Base-by-base conservation (phyloP, 2,329 filamentous ascomycete species). In the Botrytis galanthina region DNA sequence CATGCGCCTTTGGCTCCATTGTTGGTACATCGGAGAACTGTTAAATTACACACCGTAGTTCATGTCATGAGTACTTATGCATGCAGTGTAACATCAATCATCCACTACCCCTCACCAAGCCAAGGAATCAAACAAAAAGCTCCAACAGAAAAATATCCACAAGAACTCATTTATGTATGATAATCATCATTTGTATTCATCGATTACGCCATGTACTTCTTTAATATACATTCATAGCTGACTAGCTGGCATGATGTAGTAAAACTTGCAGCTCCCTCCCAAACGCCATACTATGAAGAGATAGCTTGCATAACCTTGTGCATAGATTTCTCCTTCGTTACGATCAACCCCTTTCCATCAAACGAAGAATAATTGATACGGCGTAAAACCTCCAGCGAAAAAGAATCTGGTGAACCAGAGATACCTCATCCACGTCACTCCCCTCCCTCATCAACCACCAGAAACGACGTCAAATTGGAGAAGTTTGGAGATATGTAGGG, bases 261-360 rank as follows among this genome's bases (percentile, higher is more conserved):
- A 71, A 18, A 29, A 51, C 59, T 54, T 61, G 44, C 42, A 59
- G 70, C 42, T 37, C 54, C 62, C 74, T 4, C 71, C 69, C 14
- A 46, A 75, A 76, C 76, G 75, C 75, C 76, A 72, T 70, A 72
- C 62, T 37, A 42, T 37, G 62, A 70, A 59, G 59, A 64, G n/a
- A 70, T 20, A 59, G 48, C 46, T n/a, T 51, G 63, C 73, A 69
- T 51, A 59, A 42, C 71, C 71, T 70, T 74, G 64, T 70, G 73
- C 71, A 66, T 20, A 35, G 32, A 42, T n/a, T 73, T 74, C 72
- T 63, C 71, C 71, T 66, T 70, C 72, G 29, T 77, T 72, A 57
- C n/a, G 2, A 29, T 39, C 42, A 54, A 61, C 39, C 44, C 46
- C 59, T 44, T 39, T 14, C 35, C 44, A n/a, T 42, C 44, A 8